These are phyloP conservation scores for Cryptosporidium sp. DNA, from an alignment of 169 alveolate genomes.

Conservation along the genomic window DNA sequence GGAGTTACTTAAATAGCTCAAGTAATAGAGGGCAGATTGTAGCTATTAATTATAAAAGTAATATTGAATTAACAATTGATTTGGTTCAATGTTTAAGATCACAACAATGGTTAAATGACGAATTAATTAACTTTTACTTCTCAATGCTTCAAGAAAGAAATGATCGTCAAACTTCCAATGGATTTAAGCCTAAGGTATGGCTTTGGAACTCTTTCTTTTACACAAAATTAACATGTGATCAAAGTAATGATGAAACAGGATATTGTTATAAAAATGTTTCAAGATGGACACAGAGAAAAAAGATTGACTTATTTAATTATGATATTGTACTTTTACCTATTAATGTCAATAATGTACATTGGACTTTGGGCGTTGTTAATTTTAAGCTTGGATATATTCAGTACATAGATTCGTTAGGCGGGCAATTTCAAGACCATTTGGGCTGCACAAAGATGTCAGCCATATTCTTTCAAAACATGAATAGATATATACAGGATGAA, in stretches of 20 bases:
- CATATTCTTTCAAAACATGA: slow-evolving; percentile 64
- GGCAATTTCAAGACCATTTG: slow-evolving; percentile 47
- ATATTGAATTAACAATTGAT: slow-evolving; percentile 13
- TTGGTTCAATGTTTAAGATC: slow-evolving; percentile 78
- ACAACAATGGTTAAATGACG: slow-evolving; percentile 91
- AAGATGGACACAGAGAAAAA: slow-evolving; percentile 88
- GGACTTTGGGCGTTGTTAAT: slow-evolving; percentile 89
- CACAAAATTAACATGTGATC: slow-evolving; percentile 79
- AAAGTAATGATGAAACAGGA: not conserved
- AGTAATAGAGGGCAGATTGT: not conserved
- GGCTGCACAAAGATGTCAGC: slow-evolving; percentile 64
- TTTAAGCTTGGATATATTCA: slow-evolving; percentile 81
- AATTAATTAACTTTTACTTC: slow-evolving; percentile 88
- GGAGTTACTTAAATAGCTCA: not conserved
- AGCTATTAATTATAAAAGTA: slow-evolving; percentile 37
- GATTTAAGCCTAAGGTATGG: slow-evolving; percentile 79
- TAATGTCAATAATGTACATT: slow-evolving; percentile 85
- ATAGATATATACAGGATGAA: slow-evolving; percentile 84
- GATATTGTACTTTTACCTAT: slow-evolving; percentile 88
- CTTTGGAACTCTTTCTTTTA: slow-evolving; percentile 89
- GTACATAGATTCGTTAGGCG: slow-evolving; percentile 85
- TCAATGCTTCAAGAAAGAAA: slow-evolving; percentile 86
- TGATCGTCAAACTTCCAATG: slow-evolving; percentile 66
- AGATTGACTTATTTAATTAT: slow-evolving; percentile 84
- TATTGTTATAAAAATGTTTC: slow-evolving; percentile 86